Percentiles rank a stretch among this genome's conserved stretches.
These are phyloP conservation scores for Sporobolomyces phaffii DNA, from an alignment of 768 basidiomycete species.

Conservation along the genomic window DNA sequence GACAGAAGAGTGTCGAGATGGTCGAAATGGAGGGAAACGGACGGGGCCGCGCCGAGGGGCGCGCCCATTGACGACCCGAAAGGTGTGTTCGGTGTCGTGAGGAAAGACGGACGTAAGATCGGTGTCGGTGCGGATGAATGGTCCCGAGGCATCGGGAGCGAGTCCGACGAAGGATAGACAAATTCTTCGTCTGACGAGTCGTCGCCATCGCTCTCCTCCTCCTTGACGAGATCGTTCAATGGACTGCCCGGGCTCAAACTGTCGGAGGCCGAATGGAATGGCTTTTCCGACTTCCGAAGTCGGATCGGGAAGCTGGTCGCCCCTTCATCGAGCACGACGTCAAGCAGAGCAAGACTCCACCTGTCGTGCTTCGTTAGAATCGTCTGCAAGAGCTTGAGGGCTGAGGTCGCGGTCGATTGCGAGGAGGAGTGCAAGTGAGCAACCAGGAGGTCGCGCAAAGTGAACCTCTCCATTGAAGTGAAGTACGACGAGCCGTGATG, in stretches of 20 bases:
- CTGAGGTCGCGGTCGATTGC: conserved; percentile 63
- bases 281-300: conserved; percentile 51
- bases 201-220: background rate
- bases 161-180: conserved; percentile 22
- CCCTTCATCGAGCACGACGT: conserved; percentile 61
- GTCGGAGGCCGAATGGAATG: conserved; percentile 49
- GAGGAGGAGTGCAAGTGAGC: conserved; percentile 67
- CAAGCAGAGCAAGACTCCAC: conserved; percentile 60
- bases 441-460: conserved; percentile 77
- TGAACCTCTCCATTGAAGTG: conserved; percentile 80
- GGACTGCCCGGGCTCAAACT: background rate
- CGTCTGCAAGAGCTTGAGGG: conserved; percentile 72
- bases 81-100: background rate
- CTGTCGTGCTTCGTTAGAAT: conserved; percentile 66
- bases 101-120: background rate
- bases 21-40: conserved; percentile 37
- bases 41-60: conserved; percentile 15
- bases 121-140: background rate
- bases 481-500: conserved; percentile 54
- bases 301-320: conserved; percentile 70
- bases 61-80: conserved; percentile 4
- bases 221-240: background rate
- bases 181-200: conserved; percentile 31
- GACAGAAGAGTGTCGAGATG: conserved; percentile 44
- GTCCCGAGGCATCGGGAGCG: background rate